phyloP scores from a whole-genome alignment of 768 basidiomycete species.

The Suillus sp. region DNA sequence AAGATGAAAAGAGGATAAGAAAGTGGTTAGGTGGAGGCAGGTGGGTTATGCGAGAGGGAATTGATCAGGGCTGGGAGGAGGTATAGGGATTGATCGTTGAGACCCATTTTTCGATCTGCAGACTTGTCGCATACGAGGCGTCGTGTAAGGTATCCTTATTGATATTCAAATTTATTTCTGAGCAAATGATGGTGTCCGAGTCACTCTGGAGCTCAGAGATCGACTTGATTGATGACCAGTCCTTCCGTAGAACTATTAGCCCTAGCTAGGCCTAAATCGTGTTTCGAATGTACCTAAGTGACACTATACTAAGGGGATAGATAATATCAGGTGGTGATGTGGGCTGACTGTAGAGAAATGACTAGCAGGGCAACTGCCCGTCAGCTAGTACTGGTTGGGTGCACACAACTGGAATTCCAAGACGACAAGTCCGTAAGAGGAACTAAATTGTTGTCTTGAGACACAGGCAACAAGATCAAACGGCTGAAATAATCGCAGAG shows the following conservation, averaged over 20 bases:
- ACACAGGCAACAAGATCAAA: background rate
- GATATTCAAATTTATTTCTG: background rate
- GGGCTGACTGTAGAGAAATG: background rate
- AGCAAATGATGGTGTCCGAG: background rate
- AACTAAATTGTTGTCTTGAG: background rate
- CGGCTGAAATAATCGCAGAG: background rate
- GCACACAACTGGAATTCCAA: background rate
- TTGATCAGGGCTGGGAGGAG: constrained; percentile 46
- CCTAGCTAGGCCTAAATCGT: background rate
- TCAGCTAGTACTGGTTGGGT: background rate
- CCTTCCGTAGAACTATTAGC: background rate
- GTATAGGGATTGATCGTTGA: constrained; percentile 19
- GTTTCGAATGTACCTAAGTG: background rate
- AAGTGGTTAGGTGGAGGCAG: constrained; percentile 59
- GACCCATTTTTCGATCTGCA: background rate
- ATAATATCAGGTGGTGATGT: too few relatives aligned
- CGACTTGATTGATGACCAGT: background rate
- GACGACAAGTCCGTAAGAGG: background rate
- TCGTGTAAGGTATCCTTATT: background rate
- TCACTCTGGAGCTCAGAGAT: background rate
- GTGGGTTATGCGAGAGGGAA: constrained; percentile 71
- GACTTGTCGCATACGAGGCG: background rate
- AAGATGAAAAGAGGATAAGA: constrained; percentile 46
- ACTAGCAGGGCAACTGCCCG: background rate
- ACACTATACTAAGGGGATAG: background rate